Evolutionary conservation across 2,329 filamentous ascomycete genomes (phyloP), one percentile per base, ranked within the genome.

Genomic region (Coniella lustricola): DNA sequence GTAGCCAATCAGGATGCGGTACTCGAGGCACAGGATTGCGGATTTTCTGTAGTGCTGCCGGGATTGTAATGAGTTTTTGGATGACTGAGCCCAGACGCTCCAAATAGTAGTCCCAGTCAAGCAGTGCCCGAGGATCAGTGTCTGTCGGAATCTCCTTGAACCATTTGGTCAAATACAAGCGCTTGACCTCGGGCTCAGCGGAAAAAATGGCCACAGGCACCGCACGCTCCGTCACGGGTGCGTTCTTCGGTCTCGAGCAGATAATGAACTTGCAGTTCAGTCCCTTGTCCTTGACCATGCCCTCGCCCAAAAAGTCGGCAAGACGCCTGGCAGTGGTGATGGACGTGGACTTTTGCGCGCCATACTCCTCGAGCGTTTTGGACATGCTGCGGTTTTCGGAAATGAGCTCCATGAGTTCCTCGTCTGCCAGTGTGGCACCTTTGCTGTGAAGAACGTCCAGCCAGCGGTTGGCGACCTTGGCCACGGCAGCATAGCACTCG

Each of bases 231-330:
- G 93, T 98, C 53, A 98, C 90, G 2, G 93, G 91, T 0, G 91
- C 88, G 60, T 87, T 87, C 60, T 83, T 87, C 3, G 93, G 93
- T 54, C 79, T 81, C 13, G 89, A 79, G 44, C 90, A 95, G 61
- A 99, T 96, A 64, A 99, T 96, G 67, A 97, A 99, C 68, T 97
- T 97, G 82, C 93, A 99, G 71, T 98, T 98, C 58, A 99, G 67
- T 3, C 93, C 93, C 67, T 97, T 98, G 68, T 99, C 94, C 63
- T 98, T 98, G 60, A 96, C 84, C 94, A 99, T 99, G 62, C 95
- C 90, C 64, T 96, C 91, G 32, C 93, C 93, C 54, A 99, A 64
- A 63, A 99, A 99, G 61, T 98, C 93, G 32, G 93, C 93, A 36
- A 99, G 70, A 54, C 93, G 89, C 60, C 85, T 93, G 10, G 93